Conservation (phyloP, 192 early-diverging fungal species). For the Glomus cerebriforme region DNA sequence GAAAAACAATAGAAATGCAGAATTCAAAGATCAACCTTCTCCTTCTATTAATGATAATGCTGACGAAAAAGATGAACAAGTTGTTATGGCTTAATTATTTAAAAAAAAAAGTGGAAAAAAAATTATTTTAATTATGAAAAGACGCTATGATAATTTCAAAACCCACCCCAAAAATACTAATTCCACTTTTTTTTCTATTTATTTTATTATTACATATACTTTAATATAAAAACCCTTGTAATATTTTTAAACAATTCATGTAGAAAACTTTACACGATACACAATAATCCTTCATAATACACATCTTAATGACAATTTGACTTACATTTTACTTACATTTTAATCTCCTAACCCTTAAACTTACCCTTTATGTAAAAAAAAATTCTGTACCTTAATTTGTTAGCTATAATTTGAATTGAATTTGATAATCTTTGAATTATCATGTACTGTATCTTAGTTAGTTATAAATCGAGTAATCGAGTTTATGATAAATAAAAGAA, state of each 20-base stretch:
- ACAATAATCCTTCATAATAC: too few species aligned
- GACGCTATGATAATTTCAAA: not conserved
- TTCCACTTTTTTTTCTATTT: too few species aligned
- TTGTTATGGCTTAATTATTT: not conserved
- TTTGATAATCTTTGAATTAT: too few species aligned
- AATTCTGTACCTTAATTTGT: not conserved
- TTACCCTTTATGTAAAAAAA: not conserved
- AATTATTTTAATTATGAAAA: not conserved
- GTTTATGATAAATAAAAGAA: too few species aligned
- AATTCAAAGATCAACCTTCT: not conserved
- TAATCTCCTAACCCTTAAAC: not conserved
- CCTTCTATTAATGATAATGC: not conserved
- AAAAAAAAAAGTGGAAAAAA: not conserved
- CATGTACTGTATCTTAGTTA: too few species aligned
- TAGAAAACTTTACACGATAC: not conserved
- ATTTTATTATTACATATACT: not conserved
- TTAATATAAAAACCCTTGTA: not conserved
- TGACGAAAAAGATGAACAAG: not conserved
- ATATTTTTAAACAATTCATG: not conserved
- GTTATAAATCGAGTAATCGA: too few species aligned
- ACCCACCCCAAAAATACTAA: not conserved
- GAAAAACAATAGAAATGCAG: not conserved
- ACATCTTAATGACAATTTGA: too few species aligned
- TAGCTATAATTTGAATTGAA: not conserved
- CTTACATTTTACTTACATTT: too few species aligned